phyloP scores from a whole-genome alignment of 2,329 filamentous ascomycete species.

The Paecilomyces niveus region DNA sequence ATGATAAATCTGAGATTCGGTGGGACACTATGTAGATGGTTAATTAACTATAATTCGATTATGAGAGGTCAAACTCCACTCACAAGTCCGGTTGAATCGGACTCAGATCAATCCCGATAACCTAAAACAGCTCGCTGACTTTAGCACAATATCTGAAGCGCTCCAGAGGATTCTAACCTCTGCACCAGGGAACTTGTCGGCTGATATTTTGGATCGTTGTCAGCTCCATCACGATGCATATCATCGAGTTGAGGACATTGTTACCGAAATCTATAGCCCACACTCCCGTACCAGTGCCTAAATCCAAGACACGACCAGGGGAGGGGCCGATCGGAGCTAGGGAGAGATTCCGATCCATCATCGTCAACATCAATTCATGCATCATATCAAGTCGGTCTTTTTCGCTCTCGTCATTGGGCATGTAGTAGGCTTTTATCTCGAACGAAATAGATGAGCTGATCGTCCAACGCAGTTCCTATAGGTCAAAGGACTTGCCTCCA shows the following conservation, averaged over 20 bases:
- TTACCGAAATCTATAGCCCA: constrained; percentile 21
- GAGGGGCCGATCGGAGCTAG: constrained; percentile 11
- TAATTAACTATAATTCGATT: background rate
- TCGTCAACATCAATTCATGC: constrained; percentile 8
- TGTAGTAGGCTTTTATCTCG: constrained; percentile 2
- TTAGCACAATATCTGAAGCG: background rate
- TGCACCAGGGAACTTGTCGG: constrained; percentile 18
- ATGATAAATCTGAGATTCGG: constrained; percentile 51
- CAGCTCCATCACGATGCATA: background rate
- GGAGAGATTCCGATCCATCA: constrained; percentile 11
- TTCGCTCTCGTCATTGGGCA: constrained; percentile 14
- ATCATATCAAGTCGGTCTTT: constrained; percentile 12
- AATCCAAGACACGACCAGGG: constrained; percentile 11
- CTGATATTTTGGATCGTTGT: constrained; percentile 4
- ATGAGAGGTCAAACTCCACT: background rate
- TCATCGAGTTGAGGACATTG: background rate
- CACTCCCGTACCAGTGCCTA: constrained; percentile 15
- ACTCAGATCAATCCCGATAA: constrained; percentile 22
- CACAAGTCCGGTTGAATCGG: constrained; percentile 18
- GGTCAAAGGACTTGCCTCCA: background rate
- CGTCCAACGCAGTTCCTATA: background rate
- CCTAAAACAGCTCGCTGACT: constrained; percentile 2
- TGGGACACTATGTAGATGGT: constrained; percentile 32
- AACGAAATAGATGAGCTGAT: background rate
- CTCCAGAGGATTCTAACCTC: constrained; percentile 7